A percentile compares a stretch with the other conserved stretches of the same genome.
Conservation (phyloP, 768 basidiomycete species). For the Hericium rajendrae region DNA sequence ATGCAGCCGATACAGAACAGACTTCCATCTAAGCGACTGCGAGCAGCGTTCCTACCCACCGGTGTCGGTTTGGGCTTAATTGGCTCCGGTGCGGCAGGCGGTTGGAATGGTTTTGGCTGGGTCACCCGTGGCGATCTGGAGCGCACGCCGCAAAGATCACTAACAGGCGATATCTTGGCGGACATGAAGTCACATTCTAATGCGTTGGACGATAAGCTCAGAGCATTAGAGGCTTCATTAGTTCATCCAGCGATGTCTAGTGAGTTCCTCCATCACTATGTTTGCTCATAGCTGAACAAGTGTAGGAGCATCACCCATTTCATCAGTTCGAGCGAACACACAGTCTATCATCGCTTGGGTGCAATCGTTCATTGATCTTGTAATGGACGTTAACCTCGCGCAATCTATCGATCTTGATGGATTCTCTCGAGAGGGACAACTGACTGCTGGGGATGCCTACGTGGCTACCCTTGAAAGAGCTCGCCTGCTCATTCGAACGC, state of each 20-base stretch:
- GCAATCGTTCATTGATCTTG: constrained; percentile 45
- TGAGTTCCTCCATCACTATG: background rate
- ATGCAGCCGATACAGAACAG: constrained; percentile 18
- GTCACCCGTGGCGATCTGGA: constrained; percentile 44
- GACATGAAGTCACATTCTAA: constrained; percentile 41
- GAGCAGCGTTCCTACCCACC: constrained; percentile 48
- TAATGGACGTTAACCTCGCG: constrained; percentile 69
- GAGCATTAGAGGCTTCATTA: constrained; percentile 17
- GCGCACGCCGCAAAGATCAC: constrained; percentile 33
- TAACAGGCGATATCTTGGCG: constrained; percentile 36
- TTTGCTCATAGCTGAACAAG: constrained; percentile 1
- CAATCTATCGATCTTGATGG: constrained; percentile 79
- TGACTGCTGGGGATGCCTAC: constrained; percentile 43
- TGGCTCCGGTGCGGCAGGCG: constrained; percentile 66
- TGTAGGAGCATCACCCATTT: background rate
- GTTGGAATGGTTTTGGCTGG: constrained; percentile 85
- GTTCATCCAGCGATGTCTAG: constrained; percentile 8
- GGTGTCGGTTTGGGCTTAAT: constrained; percentile 71
- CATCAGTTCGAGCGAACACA: constrained; percentile 27
- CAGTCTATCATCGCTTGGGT: constrained; percentile 47
- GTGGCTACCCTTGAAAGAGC: constrained; percentile 60
- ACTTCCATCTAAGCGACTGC: constrained; percentile 39
- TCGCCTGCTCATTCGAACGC: constrained; percentile 51
- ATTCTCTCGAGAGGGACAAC: constrained; percentile 37
- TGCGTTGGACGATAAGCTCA: constrained; percentile 43